phyloP scores from a whole-genome alignment of 192 early-diverging fungal genomes.

The Podila clonocystis region DNA sequence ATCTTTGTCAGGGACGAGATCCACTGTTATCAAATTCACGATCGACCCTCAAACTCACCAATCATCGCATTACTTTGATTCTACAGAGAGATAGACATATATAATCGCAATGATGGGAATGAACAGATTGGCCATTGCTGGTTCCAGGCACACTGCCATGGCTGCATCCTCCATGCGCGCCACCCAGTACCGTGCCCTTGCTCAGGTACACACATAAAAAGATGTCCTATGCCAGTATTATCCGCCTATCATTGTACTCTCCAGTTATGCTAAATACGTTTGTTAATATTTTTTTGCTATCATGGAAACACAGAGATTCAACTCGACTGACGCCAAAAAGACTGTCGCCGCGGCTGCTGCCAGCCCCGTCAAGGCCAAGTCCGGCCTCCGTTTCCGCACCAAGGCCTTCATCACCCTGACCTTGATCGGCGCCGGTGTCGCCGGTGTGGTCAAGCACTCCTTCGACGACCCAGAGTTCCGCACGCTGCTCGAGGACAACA shows the following conservation, averaged over 20 bases:
- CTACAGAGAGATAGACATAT: background rate
- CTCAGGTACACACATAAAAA: slow-evolving; percentile 23
- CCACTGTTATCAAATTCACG: background rate
- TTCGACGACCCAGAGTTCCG: slow-evolving; percentile 43
- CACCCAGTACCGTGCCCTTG: slow-evolving; percentile 42
- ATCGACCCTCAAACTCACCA: background rate
- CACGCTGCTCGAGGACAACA: slow-evolving; percentile 34
- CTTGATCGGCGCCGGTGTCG: slow-evolving; percentile 37
- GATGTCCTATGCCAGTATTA: no score
- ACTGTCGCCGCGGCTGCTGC: slow-evolving; percentile 27
- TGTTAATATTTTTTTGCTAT: background rate
- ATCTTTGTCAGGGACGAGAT: background rate
- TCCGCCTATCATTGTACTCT: no score
- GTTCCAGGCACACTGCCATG: slow-evolving; percentile 38
- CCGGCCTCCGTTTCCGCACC: slow-evolving; percentile 47
- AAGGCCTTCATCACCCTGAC: slow-evolving; percentile 45
- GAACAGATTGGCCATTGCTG: slow-evolving; percentile 34
- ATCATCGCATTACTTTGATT: background rate
- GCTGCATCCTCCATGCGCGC: slow-evolving; percentile 30
- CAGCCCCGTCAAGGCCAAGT: slow-evolving; percentile 16
- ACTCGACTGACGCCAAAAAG: slow-evolving; percentile 39
- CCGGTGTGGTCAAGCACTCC: slow-evolving; percentile 47
- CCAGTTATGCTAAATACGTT: no score
- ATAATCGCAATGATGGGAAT: slow-evolving; percentile 33
- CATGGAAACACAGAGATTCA: slow-evolving; percentile 28